A percentile compares a stretch with the other conserved stretches of the same genome.
These are phyloP conservation scores for Teunomyces atbi DNA, from an alignment of 805 yeast species.

Conservation along the genomic window DNA sequence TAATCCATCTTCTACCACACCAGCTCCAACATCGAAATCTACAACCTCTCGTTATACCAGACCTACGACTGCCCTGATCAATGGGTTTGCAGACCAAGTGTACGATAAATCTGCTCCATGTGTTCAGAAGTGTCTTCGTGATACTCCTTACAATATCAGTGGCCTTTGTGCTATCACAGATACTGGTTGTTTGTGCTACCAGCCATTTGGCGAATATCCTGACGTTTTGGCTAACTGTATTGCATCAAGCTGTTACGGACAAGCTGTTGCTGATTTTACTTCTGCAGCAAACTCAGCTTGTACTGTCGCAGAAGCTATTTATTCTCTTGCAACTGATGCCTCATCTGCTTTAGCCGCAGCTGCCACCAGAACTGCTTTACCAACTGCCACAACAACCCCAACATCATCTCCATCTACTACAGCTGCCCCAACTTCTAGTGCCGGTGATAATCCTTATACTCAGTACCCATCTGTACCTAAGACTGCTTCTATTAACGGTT, in stretches of 20 bases:
- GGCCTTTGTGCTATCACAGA: slow-evolving; percentile 48
- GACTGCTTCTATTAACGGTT: slow-evolving; percentile 41
- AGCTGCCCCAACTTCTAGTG: slow-evolving; percentile 6
- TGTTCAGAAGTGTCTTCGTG: slow-evolving; percentile 30
- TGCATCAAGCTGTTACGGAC: slow-evolving; percentile 37
- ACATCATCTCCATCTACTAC: slow-evolving; percentile 11
- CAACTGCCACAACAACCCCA: slow-evolving; percentile 20
- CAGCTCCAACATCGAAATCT: neutral
- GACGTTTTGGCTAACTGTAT: slow-evolving; percentile 44
- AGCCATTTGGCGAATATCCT: slow-evolving; percentile 32
- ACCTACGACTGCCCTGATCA: slow-evolving; percentile 39
- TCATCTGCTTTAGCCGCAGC: slow-evolving; percentile 8
- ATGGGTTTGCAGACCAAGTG: slow-evolving; percentile 42
- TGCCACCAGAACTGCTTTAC: slow-evolving; percentile 14
- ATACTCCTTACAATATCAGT: slow-evolving; percentile 20
- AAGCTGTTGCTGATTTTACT: slow-evolving; percentile 38
- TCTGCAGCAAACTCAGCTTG: slow-evolving; percentile 43
- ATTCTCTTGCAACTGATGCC: slow-evolving; percentile 4
- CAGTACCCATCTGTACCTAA: slow-evolving; percentile 31
- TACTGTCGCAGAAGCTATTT: slow-evolving; percentile 24
- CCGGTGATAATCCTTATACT: slow-evolving; percentile 16
- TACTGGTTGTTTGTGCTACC: slow-evolving; percentile 45
- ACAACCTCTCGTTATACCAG: slow-evolving; percentile 8
- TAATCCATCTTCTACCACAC: neutral
- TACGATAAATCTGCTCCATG: slow-evolving; percentile 34